These are phyloP conservation scores for Vinca minor DNA, from an alignment of 257 asterid species.

Conservation along the genomic window DNA sequence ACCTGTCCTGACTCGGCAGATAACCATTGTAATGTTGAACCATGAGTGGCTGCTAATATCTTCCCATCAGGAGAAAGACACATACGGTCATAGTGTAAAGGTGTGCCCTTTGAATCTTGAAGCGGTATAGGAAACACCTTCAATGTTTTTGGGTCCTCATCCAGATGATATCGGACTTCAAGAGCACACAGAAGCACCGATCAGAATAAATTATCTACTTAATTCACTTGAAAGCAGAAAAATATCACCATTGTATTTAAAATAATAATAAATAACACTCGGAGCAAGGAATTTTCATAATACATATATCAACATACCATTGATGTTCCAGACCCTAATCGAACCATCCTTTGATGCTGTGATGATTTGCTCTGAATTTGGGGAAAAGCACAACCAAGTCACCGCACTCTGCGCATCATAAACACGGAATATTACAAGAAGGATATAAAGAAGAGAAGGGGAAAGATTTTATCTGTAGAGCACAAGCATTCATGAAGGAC, in stretches of 20 bases:
- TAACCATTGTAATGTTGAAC: slow-evolving; percentile 89
- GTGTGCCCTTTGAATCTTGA: slow-evolving; percentile 61
- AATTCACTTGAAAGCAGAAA: slow-evolving; percentile 5
- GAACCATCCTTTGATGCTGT: slow-evolving; percentile 96
- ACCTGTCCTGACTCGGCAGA: slow-evolving; percentile 76
- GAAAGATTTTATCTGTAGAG: slow-evolving; percentile 1
- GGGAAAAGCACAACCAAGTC: slow-evolving; percentile 91
- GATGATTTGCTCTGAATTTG: slow-evolving; percentile 78
- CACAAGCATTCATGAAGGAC: background rate
- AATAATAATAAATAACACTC: background rate
- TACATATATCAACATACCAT: slow-evolving; percentile 40
- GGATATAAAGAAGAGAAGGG: slow-evolving; percentile 3
- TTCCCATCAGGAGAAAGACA: slow-evolving; percentile 86
- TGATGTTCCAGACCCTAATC: slow-evolving; percentile 84
- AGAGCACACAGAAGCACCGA: slow-evolving; percentile 15
- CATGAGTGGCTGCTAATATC: slow-evolving; percentile 79
- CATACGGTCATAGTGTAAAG: slow-evolving; percentile 77
- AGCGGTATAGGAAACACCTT: slow-evolving; percentile 88
- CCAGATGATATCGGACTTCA: slow-evolving; percentile 90
- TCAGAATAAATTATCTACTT: slow-evolving; percentile 16
- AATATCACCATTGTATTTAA: slow-evolving; percentile 3
- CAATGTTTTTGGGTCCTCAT: slow-evolving; percentile 92
- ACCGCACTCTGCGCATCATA: slow-evolving; percentile 82
- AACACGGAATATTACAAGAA: slow-evolving; percentile 1
- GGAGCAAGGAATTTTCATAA: background rate